Conservation (phyloP, 2,329 filamentous ascomycete genomes). For the Bimuria novae-zelandiae region DNA sequence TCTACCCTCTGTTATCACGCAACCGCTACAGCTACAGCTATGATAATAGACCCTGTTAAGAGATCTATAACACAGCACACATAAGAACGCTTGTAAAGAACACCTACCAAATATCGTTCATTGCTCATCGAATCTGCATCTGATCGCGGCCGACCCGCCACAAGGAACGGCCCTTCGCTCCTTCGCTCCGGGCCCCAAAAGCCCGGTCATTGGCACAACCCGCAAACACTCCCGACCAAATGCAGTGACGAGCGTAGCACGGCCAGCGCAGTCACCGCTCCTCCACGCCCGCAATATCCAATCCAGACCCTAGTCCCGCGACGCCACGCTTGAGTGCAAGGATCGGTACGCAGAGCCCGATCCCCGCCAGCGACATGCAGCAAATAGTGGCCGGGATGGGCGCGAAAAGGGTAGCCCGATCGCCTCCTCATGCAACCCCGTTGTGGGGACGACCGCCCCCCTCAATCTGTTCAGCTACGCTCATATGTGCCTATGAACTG, state of each 20-base stretch:
- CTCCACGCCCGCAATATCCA: too few species aligned
- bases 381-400: neutral
- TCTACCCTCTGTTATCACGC: neutral
- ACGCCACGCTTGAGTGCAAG: neutral
- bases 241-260: neutral
- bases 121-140: neutral
- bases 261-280: neutral
- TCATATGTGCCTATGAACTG: neutral
- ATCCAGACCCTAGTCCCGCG: neutral
- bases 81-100: neutral
- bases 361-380: neutral
- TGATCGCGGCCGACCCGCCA: neutral
- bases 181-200: neutral
- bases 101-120: neutral
- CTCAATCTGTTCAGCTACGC: neutral
- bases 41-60: too few species aligned
- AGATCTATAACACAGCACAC: too few species aligned
- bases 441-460: too few species aligned
- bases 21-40: too few species aligned
- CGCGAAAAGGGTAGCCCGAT: too few species aligned
- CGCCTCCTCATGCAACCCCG: too few species aligned
- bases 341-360: neutral
- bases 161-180: slow-evolving; percentile 1
- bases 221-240: neutral
- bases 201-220: slow-evolving; percentile 1